Base-by-base conservation (phyloP, 495 filamentous ascomycete species). In the Acidomyces sp. region DNA sequence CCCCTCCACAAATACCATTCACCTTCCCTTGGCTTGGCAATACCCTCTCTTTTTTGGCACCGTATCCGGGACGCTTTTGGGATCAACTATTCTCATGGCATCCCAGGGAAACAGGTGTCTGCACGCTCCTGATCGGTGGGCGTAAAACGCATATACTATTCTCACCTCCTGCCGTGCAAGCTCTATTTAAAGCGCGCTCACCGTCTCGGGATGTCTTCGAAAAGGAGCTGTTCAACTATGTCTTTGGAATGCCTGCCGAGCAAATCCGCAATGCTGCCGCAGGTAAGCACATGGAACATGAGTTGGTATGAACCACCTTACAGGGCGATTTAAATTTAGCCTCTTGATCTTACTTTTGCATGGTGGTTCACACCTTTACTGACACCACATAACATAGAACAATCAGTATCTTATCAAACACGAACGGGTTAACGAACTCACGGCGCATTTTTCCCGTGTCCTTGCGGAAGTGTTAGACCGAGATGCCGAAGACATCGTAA, bases 1-100 rank as follows among this genome's bases (percentile, higher is more conserved):
- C 20, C 12, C 51, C 49, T 6, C 41, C 50, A 6, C 53, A 46
- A 18, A 43, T 55, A 23, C 53, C 53, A 16, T 55, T 53, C 29
- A 44, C 45, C n/a, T 12, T 53, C 7, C 53, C 53, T 19, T 49
- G 32, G 13, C 41, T 55, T 2, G 53, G 53, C 21, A 48, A 43
- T 21, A 48, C 50, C 13, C 20, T 43, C 19, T 24, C 21, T 22
- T 53, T 53, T 20, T 18, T 49, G 12, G 15, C 18, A 16, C 21
- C 40, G 13, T 23, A 13, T 2, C 46, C 50, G 12, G 46, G 47
- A 22, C 10, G 3, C 2, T 55, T 29, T 43, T 55, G 53, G 53
- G 15, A 39, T 3, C 11, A 41, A 10, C 49, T 55, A 6, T 49
- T 53, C 37, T 5, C 10, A 16, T 34, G 30, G 31, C 39, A 49